Evolutionary conservation across 495 filamentous ascomycete species (phyloP).

Genomic region (Bacidia gigantensis): DNA sequence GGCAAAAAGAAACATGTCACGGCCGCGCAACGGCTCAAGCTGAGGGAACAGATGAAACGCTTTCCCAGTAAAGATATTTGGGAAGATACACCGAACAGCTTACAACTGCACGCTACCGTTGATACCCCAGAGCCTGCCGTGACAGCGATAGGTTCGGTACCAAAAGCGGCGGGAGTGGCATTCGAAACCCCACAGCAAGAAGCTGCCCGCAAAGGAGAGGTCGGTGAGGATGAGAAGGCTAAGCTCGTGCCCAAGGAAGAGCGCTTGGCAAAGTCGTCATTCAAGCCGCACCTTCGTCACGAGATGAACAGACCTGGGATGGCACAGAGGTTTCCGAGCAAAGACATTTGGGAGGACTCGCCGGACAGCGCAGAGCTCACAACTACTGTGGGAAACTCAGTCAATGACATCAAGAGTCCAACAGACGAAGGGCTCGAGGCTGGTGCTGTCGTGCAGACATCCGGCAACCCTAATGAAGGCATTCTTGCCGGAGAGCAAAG

Average conservation of each 20-base stretch:
- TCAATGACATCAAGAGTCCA: constrained; percentile 27
- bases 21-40: constrained; percentile 46
- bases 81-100: constrained; percentile 88
- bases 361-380: constrained; percentile 70
- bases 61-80: constrained; percentile 94
- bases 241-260: constrained; percentile 36
- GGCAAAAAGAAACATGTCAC: constrained; percentile 43
- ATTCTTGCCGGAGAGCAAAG: constrained; percentile 14
- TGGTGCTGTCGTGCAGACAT: constrained; percentile 17
- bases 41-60: constrained; percentile 50
- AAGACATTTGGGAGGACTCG: constrained; percentile 93
- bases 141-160: constrained; percentile 19
- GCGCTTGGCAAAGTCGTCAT: constrained; percentile 26
- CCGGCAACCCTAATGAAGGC: constrained; percentile 15
- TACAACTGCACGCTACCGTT: constrained; percentile 72
- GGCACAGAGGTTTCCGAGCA: constrained; percentile 76
- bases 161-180: constrained; percentile 18
- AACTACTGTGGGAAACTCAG: constrained; percentile 57
- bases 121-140: constrained; percentile 57
- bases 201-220: constrained; percentile 33
- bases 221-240: constrained; percentile 33
- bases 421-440: constrained; percentile 18
- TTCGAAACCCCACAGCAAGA: constrained; percentile 49
- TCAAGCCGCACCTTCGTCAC: constrained; percentile 28
- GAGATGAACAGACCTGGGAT: constrained; percentile 36